Evolutionary conservation across 2,329 filamentous ascomycete genomes (phyloP), one percentile per base, ranked within the genome.

Genomic region (Amesomyces nigricolor): DNA sequence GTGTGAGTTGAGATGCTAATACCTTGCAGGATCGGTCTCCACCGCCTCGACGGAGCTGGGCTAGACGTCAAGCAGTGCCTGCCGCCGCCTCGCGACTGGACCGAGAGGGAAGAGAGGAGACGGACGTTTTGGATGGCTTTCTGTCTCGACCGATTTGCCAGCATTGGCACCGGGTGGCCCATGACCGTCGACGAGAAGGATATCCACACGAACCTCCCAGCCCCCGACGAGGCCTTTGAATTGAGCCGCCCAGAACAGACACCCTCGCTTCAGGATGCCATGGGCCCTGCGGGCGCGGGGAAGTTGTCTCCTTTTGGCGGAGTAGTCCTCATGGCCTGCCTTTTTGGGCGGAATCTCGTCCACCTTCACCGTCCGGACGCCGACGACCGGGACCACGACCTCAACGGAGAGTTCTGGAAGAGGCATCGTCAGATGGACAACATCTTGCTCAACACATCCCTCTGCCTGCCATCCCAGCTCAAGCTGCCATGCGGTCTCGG

Each of bases 111-210:
- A 72, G 94, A 99, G 69, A 80, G 94, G 62, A 81, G 94, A 51
- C 81, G 94, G 61, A 95, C 91, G 0, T 97, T 97, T 63, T 99
- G 94, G 94, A 87, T 94, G 83, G 83, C 88, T 3, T 97, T 96
- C 66, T 90, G 87, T 63, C 77, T 91, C 60, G 94, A 97, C 67
- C 83, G 94, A 51, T 97, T 96, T 71, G 89, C 91, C 5, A 96
- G 91, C 65, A 94, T 96, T 54, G 94, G 94, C 35, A 97, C 94
- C 2, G 94, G 94, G 6, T 97, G 94, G 94, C 94, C 94, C 0
- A 92, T 97, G 88, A 85, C 82, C 0, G 82, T 97, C 53, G 92
- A 97, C 61, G 94, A 99, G 72, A 82, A 81, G 67, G 94, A 99
- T 74, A 89, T 97, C 62, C 78, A 88, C 73, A 95, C 91, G 22